phyloP scores from a whole-genome alignment of 2,329 filamentous ascomycete species.

The Harringtonia aguacate region DNA sequence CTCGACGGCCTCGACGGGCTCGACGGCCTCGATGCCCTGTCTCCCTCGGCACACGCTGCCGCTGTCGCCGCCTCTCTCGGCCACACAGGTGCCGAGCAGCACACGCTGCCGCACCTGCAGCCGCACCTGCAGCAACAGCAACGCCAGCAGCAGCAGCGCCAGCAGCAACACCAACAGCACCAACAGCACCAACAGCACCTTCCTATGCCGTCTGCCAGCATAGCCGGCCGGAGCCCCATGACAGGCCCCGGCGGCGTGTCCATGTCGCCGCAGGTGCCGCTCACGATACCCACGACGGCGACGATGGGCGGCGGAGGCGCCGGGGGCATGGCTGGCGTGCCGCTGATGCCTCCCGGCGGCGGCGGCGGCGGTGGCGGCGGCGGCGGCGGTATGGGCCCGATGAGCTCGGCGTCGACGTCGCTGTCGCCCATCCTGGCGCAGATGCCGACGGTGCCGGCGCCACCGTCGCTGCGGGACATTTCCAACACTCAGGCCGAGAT shows the following conservation, averaged over 20 bases:
- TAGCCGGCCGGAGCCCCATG: neutral
- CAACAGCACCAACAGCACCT: too few species aligned
- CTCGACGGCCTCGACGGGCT: constrained; percentile 11
- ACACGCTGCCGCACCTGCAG: too few species aligned
- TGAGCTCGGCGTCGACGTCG: constrained; percentile 9
- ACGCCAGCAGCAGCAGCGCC: too few species aligned
- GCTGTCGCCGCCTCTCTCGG: too few species aligned
- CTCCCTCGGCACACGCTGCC: too few species aligned
- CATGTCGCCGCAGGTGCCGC: constrained; percentile 1
- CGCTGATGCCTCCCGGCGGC: neutral
- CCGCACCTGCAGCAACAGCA: too few species aligned
- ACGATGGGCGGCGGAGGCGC: neutral
- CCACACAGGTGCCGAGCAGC: too few species aligned
- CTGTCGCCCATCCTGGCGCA: constrained; percentile 38
- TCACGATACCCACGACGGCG: neutral
- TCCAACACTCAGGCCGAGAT: constrained; percentile 63
- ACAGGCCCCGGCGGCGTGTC: constrained; percentile 4
- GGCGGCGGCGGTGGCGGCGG: neutral
- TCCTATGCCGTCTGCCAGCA: neutral
- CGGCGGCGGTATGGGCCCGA: neutral
- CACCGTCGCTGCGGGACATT: constrained; percentile 50
- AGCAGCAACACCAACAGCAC: too few species aligned
- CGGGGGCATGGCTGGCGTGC: constrained; percentile 5
- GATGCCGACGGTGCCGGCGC: constrained; percentile 37
- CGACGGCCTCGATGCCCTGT: too few species aligned